Base-by-base conservation (phyloP, 2,329 filamentous ascomycete genomes). In the Talaromyces rugulosus region DNA sequence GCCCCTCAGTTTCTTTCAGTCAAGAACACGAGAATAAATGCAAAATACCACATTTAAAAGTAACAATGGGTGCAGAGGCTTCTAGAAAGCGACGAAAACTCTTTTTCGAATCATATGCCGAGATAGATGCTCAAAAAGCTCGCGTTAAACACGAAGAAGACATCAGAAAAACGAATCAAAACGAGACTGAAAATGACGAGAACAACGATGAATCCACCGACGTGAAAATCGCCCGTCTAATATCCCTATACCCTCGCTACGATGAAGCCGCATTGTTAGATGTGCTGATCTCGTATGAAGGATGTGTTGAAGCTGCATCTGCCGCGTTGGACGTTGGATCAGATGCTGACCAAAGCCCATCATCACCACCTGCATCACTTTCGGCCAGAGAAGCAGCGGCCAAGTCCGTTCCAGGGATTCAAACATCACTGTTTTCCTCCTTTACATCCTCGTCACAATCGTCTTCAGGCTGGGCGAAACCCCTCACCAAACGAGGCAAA, bases 131-230 rank as follows among this genome's bases (percentile, higher is more conserved):
- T 33, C 36, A 60, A 16, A 61, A 56, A 33, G 27, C 54, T 8
- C n/a, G 28, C 23, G 33, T 60, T 33, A 51, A n/a, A 27, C 34
- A 16, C 14, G 28, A 53, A 54, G n/a, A 56, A 28, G 31, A 34
- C 14, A 23, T 16, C 28, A 23, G 12, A 40, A n/a, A 42, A 14
- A 28, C 54, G 23, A 11, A 53, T 27, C 54, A 61, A 34, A 11
- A 18, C 5, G 33, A 44, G 28, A 53, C 5, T 55, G 55, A 58
- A 28, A 51, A 14, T 28, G 34, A 56, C 9, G 33, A 36, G 28
- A 40, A 63, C n/a, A 84, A 87, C 16, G 86, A 92, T 16, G 90
- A 96, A 54, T 88, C 90, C 1, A 99, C 95, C 0, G 95, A 98
- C 65, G 81, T 96, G 68, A 98, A 97, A 71, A 78, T 99, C 14